Base-by-base conservation (phyloP, 164 flowering plant species). In the Dillenia turbinata region DNA sequence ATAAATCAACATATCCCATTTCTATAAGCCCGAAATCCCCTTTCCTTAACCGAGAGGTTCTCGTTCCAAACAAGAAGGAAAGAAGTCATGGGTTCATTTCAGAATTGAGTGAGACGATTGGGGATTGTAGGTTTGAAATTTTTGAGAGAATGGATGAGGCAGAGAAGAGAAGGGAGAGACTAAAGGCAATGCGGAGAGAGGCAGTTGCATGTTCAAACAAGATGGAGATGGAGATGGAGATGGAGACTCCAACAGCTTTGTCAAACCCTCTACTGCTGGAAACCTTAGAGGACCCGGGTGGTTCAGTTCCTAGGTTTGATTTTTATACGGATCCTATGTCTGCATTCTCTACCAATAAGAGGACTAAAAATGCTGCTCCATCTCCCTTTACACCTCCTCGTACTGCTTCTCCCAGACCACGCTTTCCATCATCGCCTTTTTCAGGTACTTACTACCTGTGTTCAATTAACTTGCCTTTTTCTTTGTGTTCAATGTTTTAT, bases 261-360 rank as follows among this genome's bases (percentile, higher is more conserved):
- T 69, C 47, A 85, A 84, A 43, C 33, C 75, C 9, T 60, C 75
- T 33, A 57, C 69, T n/a, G 50, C 63, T 57, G 56, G 54, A 6
- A 47, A 62, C 19, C 65, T 40, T 54, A 71, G 68, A 61, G 24
- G 56, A 43, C 7, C 52, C 76, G 46, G 12, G 49, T 56, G 65
- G 6, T 33, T 33, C 71, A 10, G 19, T 71, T 57, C 78, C 77
- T 8, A 78, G 96, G 73, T 92, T 89, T 68, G 96, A 85, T 71
- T 92, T 59, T 63, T 89, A 92, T 64, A 89, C 94, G 1, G 88
- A 89, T 57, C 97, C 96, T 2, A 74, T 87, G 84, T 66, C 94
- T 0, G 87, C 92, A 47, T 87, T 78, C 65, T 78, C 96, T 44
- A 72, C 70, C 53, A 79, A 70, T 65, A 81, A 54, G 70, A 79